Conservation (phyloP, 305 asterid species). For the Fraxinus nigra region DNA sequence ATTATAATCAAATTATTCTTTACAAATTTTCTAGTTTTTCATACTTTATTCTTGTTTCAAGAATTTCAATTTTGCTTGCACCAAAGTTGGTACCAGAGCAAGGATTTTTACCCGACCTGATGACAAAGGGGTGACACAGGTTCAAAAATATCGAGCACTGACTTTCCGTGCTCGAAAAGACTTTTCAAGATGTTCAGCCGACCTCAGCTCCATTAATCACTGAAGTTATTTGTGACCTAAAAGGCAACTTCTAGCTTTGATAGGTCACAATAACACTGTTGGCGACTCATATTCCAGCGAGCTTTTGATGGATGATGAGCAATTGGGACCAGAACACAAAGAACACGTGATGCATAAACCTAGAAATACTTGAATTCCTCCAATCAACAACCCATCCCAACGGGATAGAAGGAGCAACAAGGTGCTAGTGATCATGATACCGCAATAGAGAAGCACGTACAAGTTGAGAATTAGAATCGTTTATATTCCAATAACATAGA, state of each 20-base stretch:
- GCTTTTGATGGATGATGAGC: background rate
- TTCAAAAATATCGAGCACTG: too few relatives aligned
- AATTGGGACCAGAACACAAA: background rate
- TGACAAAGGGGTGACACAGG: background rate
- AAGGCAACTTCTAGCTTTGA: too few relatives aligned
- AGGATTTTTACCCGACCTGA: background rate
- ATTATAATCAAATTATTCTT: background rate
- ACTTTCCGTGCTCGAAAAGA: background rate
- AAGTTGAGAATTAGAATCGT: too few relatives aligned
- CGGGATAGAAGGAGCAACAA: too few relatives aligned
- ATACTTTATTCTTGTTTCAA: background rate
- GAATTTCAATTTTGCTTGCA: background rate
- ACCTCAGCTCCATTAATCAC: background rate
- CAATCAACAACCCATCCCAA: background rate
- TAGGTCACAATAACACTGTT: background rate
- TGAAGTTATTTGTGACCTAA: background rate
- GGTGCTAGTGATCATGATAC: too few relatives aligned
- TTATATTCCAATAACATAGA: too few relatives aligned
- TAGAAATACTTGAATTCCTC: background rate
- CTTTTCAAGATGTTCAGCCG: background rate
- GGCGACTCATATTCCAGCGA: background rate
- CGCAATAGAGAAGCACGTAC: too few relatives aligned
- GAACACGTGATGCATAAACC: background rate
- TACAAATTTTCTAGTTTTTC: background rate
- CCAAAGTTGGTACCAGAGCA: background rate